These are phyloP conservation scores for Jacaranda copaia DNA, from an alignment of 257 asterid species.

Conservation along the genomic window DNA sequence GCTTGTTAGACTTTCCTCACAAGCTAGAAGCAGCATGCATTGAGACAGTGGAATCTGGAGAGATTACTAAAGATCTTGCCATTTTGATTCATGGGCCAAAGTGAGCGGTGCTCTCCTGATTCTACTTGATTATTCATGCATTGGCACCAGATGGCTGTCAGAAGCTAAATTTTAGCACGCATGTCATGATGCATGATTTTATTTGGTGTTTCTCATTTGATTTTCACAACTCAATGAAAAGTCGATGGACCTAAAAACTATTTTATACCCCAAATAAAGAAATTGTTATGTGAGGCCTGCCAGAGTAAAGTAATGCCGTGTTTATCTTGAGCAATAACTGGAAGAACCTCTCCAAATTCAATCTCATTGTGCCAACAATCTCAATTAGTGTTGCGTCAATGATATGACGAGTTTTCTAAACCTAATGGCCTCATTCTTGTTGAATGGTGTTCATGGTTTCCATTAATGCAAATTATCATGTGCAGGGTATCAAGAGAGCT, in stretches of 20 bases:
- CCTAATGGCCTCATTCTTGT: background rate
- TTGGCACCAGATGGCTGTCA: background rate
- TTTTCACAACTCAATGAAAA: too few relatives aligned
- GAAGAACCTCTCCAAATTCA: too few relatives aligned
- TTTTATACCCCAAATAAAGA: background rate
- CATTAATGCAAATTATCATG: background rate
- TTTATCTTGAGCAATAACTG: too few relatives aligned
- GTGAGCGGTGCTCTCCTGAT: slow-evolving; percentile 52
- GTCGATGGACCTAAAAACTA: background rate
- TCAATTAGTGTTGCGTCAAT: background rate
- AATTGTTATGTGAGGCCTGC: too few relatives aligned
- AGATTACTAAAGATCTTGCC: slow-evolving; percentile 96
- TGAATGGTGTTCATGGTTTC: background rate
- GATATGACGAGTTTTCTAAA: background rate
- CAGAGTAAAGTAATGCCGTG: too few relatives aligned
- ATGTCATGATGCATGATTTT: background rate
- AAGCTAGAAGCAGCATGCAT: slow-evolving; percentile 84
- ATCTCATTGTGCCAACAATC: too few relatives aligned
- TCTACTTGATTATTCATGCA: background rate
- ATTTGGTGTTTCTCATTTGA: background rate
- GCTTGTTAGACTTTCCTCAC: slow-evolving; percentile 70
- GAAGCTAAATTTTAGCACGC: background rate
- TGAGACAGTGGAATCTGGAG: slow-evolving; percentile 87
- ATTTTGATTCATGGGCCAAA: slow-evolving; percentile 80
- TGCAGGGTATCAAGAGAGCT: slow-evolving; percentile 84